Conservation (phyloP, 345 rosid species). For the Moricandia moricandioides region DNA sequence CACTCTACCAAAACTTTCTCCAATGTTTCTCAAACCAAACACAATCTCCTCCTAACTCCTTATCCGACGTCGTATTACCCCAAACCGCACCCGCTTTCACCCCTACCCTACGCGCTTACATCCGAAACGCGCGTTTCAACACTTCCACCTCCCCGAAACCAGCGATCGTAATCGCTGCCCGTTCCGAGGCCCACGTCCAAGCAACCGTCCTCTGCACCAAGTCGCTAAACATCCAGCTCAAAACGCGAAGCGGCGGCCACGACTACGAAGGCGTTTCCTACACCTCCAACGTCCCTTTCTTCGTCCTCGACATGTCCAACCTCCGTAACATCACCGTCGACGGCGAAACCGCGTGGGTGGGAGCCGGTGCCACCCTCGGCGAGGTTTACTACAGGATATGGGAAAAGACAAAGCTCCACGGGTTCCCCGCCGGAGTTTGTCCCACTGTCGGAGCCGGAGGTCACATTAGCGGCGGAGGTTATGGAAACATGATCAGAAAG, state of each 20-base stretch:
- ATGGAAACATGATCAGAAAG: slow-evolving; percentile 56
- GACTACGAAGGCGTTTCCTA: slow-evolving; percentile 59
- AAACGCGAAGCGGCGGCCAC: slow-evolving; percentile 53
- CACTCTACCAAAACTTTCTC: slow-evolving; percentile 41
- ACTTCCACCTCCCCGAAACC: slow-evolving; percentile 45
- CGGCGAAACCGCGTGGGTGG: slow-evolving; percentile 42
- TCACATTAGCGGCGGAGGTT: slow-evolving; percentile 62
- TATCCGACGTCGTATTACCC: slow-evolving; percentile 41
- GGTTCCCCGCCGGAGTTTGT: slow-evolving; percentile 60
- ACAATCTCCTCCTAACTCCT: slow-evolving; percentile 1
- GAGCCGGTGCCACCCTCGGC: slow-evolving; percentile 50
- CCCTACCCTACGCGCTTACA: slow-evolving; percentile 30
- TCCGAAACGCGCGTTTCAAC: slow-evolving; percentile 47
- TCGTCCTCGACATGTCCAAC: slow-evolving; percentile 50
- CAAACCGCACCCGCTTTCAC: slow-evolving; percentile 27
- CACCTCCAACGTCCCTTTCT: slow-evolving; percentile 37
- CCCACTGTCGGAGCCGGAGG: slow-evolving; percentile 70
- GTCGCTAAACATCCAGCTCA: slow-evolving; percentile 33
- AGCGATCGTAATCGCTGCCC: slow-evolving; percentile 38
- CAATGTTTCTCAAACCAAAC: slow-evolving; percentile 46
- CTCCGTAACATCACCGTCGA: slow-evolving; percentile 38
- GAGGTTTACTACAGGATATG: slow-evolving; percentile 53
- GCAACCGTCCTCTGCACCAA: slow-evolving; percentile 48
- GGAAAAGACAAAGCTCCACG: slow-evolving; percentile 43
- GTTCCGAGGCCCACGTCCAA: slow-evolving; percentile 44